Evolutionary conservation across 352 stramenopile genomes (phyloP), one percentile per base, ranked within the genome.

Genomic region (Pythium aristosporum): DNA sequence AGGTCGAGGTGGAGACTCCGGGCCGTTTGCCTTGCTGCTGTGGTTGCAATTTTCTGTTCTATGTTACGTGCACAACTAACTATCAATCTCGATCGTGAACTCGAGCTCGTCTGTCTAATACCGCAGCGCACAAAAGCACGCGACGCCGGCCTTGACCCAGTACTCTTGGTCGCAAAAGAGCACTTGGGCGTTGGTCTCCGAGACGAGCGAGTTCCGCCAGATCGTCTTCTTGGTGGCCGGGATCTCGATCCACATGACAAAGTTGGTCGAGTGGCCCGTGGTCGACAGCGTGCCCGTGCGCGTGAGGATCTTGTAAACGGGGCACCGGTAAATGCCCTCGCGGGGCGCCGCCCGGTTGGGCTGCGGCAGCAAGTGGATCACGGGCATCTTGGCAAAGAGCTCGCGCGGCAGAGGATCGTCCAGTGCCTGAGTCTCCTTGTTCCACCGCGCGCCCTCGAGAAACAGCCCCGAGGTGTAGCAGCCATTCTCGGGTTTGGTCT

Each of bases 241-340:
- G 16, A 99, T 84, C 54, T 98, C 94, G 64, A 99, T 96, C 96
- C 95, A 98, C 68, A 98, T 97, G 58, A 99, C 88, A 76, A 99
- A 99, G 80, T 99, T 99, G 25, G 96, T 98, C 36, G 88, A 98
- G 71, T 99, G 96, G 43, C 96, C 96, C 0, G 96, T 99, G 16
- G 96, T 99, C 2, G 92, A 98, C 15, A 99, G 73, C 39, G 91
- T 98, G 30, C 96, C 96, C 54, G 88, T 74, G 25, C 90, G 78
- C 23, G 80, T 93, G 37, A 97, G 72, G 21, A 96, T 88, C 75
- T 97, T 97, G 68, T 97, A 97, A 20, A 97, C 80, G 4, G 90
- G 90, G 51, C 87, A 96, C 41, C 85, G 77, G 57, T 97, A 97
- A 30, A 97, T 82, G 30, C 82, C 82, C 20, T 75, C 69, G 3